Conservation (phyloP, 2,329 filamentous ascomycete genomes). For the Talaromyces islandicus region DNA sequence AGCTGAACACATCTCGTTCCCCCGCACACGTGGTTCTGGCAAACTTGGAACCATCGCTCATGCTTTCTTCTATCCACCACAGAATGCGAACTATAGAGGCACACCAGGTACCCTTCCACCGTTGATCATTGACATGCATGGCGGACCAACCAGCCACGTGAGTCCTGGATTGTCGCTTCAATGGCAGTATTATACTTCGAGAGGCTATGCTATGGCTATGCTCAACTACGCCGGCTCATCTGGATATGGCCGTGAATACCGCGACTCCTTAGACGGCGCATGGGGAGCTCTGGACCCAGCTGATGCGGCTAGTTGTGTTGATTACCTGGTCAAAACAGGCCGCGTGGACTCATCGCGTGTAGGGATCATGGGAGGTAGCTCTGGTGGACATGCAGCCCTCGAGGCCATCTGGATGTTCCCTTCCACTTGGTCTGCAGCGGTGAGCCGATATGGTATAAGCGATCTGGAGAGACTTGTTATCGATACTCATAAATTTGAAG, state of each 20-base stretch:
- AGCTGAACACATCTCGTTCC: constrained; percentile 33
- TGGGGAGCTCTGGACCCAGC: constrained; percentile 50
- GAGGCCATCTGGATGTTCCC: constrained; percentile 45
- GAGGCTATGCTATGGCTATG: constrained; percentile 47
- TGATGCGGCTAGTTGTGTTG: constrained; percentile 45
- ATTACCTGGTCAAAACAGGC: constrained; percentile 34
- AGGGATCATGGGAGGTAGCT: constrained; percentile 47
- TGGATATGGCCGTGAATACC: constrained; percentile 47
- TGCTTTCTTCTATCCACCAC: constrained; percentile 47
- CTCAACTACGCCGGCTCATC: constrained; percentile 51
- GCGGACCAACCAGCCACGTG: constrained; percentile 45
- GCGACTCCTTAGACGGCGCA: constrained; percentile 43
- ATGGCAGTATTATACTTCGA: constrained; percentile 49
- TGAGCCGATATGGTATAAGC: constrained; percentile 48
- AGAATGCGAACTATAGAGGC: constrained; percentile 39
- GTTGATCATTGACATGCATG: constrained; percentile 47
- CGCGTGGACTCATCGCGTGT: constrained; percentile 34
- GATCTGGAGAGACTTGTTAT: constrained; percentile 43
- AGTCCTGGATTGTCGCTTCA: constrained; percentile 40
- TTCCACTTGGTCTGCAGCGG: constrained; percentile 43
- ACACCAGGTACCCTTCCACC: constrained; percentile 40
- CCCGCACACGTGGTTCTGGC: constrained; percentile 22
- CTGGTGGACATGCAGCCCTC: constrained; percentile 51
- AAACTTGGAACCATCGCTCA: constrained; percentile 23
- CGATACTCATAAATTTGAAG: constrained; percentile 54